A percentile compares a stretch with the other conserved stretches of the same genome.
Evolutionary conservation across 768 basidiomycete genomes (phyloP).

Genomic region (Clavaria fumosa): DNA sequence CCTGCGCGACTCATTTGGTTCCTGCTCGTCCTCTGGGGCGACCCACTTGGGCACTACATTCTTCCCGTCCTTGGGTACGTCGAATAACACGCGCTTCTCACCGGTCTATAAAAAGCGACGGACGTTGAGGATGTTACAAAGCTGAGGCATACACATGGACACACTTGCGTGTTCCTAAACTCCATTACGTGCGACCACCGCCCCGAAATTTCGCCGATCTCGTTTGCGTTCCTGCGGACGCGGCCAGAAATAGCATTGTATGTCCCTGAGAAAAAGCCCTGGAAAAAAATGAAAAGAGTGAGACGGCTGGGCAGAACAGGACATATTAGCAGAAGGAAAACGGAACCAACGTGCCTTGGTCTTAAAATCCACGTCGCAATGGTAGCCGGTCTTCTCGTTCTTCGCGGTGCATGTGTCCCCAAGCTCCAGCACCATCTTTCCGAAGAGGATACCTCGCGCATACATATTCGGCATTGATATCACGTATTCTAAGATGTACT

Average conservation of each 20-base stretch:
- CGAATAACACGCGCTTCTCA: conserved; percentile 66
- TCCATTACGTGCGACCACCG: conserved; percentile 89
- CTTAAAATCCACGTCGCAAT: conserved; percentile 89
- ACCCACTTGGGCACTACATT: conserved; percentile 70
- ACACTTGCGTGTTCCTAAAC: conserved; percentile 53
- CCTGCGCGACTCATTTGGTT: conserved; percentile 81
- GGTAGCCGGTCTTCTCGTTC: conserved; percentile 62
- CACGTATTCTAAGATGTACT: conserved; percentile 44
- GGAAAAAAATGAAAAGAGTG: conserved; percentile 1
- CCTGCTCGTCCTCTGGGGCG: conserved; percentile 75
- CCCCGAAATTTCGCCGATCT: conserved; percentile 77
- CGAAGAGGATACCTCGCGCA: conserved; percentile 73
- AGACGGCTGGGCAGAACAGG: not conserved
- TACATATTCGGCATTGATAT: conserved; percentile 99
- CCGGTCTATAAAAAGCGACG: conserved; percentile 41
- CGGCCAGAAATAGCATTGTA: conserved; percentile 84
- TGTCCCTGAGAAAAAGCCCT: conserved; percentile 95
- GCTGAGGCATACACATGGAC: conserved; percentile 8
- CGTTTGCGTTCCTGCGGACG: conserved; percentile 44
- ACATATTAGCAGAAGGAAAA: too few relatives aligned
- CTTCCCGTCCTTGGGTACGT: conserved; percentile 62
- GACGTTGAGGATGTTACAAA: too few relatives aligned
- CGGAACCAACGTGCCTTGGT: conserved; percentile 63
- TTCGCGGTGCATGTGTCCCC: conserved; percentile 79
- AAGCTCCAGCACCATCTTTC: conserved; percentile 92